phyloP scores from a whole-genome alignment of 495 filamentous ascomycete species.

The Hypoxylon trugodes region DNA sequence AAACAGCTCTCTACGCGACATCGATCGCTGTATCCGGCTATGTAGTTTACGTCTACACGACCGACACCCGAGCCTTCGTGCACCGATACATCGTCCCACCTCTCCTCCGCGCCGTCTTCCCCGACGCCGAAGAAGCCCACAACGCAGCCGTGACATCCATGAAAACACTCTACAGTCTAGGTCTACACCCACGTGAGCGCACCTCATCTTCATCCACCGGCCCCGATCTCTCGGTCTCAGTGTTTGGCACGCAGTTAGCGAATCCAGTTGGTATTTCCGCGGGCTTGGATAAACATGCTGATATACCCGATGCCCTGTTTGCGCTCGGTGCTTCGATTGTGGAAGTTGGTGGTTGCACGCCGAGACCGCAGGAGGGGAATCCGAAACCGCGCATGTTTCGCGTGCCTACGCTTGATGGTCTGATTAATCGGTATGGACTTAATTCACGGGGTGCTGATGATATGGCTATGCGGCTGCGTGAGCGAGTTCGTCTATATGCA shows the following conservation, averaged over 20 bases:
- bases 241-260: conserved; percentile 80
- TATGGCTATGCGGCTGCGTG: conserved; percentile 80
- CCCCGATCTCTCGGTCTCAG: conserved; percentile 54
- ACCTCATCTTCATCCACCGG: conserved; percentile 24
- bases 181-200: conserved; percentile 79
- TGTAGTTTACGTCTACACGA: conserved; percentile 75
- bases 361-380: conserved; percentile 85
- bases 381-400: conserved; percentile 87
- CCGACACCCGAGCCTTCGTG: conserved; percentile 87
- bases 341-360: conserved; percentile 91
- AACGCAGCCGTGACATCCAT: conserved; percentile 74
- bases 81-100: conserved; percentile 85
- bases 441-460: conserved; percentile 89
- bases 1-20: conserved; percentile 64
- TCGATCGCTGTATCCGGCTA: conserved; percentile 52
- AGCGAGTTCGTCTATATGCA: conserved; percentile 80
- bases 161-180: conserved; percentile 71
- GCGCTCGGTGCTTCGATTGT: conserved; percentile 83
- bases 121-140: conserved; percentile 93
- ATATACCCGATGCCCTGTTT: conserved; percentile 83
- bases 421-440: conserved; percentile 96
- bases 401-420: conserved; percentile 76
- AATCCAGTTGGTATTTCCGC: conserved; percentile 94
- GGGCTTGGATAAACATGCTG: conserved; percentile 92
- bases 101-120: conserved; percentile 71